Evolutionary conservation across 305 asterid species (phyloP), one percentile per base, ranked within the genome.

Genomic region (Fraxinus albicans): DNA sequence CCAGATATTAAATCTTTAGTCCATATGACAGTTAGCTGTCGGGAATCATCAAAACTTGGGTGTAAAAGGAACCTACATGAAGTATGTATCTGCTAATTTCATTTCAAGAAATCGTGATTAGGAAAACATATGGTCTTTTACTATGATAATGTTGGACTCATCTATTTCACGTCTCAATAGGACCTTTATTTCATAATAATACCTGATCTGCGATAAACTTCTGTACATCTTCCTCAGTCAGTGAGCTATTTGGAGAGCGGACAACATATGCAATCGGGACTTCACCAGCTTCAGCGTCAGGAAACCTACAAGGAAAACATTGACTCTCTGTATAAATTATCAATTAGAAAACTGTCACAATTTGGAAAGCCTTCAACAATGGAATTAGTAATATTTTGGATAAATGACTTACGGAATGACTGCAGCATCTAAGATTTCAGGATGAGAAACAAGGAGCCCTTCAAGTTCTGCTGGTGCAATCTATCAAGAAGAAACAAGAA

Each of bases 381-480:
- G 17, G 17, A 23, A 65, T 13, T 23, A 76, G 65, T 76, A 60
- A 77, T 50, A 55, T 25, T 67, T 44, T 81, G 40, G 73, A 4
- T 36, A n/a, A 67, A 77, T 79, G 76, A 86, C 91, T 89, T 87
- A 96, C 98, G 99, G 98, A 85, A 93, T 92, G 81, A 93, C 99
- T 82, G 92, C 99, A 72, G 98, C 98, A 87, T 96, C 99, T 65
- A 90, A 78, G 84, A 96, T 96, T 92, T 93, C 97, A 10, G 94
- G 94, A 86, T 96, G 99, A 81, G 98, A 92, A 85, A 96, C 87
- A 29, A 96, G 98, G 78, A 96, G 90, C 73, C 97, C 98, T 89
- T 96, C 99, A 33, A 96, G 98, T 92, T 96, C 99, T 0, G 99
- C 99, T 77, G 99, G 99, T 84, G 99, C 98, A 83, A 96, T 97